Conservation (phyloP, 2,329 filamentous ascomycete genomes). For the Microdochium bolleyi region DNA sequence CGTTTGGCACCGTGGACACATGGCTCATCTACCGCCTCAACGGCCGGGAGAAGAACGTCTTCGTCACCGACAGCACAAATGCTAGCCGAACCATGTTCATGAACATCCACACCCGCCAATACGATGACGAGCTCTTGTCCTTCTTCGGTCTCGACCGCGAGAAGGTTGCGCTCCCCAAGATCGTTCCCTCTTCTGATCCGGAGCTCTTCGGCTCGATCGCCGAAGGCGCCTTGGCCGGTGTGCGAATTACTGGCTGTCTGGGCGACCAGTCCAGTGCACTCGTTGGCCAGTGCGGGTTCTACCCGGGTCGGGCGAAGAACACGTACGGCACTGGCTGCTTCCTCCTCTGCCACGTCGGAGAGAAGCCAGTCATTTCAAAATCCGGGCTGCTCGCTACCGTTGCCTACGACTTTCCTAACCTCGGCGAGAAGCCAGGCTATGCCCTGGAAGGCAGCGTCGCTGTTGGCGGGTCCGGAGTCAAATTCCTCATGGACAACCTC, state of each 20-base stretch:
- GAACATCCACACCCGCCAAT: conserved; percentile 73
- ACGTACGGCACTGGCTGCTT: conserved; percentile 90
- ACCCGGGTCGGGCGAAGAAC: conserved; percentile 77
- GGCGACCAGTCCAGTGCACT: conserved; percentile 83
- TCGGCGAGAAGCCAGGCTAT: conserved; percentile 53
- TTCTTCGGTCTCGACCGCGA: conserved; percentile 67
- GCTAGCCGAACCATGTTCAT: conserved; percentile 92
- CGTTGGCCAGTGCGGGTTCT: conserved; percentile 80
- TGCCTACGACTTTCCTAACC: conserved; percentile 69
- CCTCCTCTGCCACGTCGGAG: conserved; percentile 80
- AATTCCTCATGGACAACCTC: conserved; percentile 61
- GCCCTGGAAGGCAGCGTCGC: conserved; percentile 80
- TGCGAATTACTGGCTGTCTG: conserved; percentile 73
- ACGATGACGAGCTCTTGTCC: conserved; percentile 66
- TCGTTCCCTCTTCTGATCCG: conserved; percentile 71
- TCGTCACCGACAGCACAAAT: conserved; percentile 82
- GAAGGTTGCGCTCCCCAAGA: conserved; percentile 72
- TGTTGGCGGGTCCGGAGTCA: conserved; percentile 73
- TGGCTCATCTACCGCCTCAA: conserved; percentile 86
- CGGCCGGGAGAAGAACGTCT: conserved; percentile 58
- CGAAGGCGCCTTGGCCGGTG: conserved; percentile 58
- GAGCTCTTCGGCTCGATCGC: conserved; percentile 63
- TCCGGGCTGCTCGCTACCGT: conserved; percentile 81
- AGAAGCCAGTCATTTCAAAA: conserved; percentile 76
- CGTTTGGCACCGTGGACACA: conserved; percentile 81